These are phyloP conservation scores for Maudiozyma bulderi DNA, from an alignment of 805 yeast genomes.

Conservation along the genomic window DNA sequence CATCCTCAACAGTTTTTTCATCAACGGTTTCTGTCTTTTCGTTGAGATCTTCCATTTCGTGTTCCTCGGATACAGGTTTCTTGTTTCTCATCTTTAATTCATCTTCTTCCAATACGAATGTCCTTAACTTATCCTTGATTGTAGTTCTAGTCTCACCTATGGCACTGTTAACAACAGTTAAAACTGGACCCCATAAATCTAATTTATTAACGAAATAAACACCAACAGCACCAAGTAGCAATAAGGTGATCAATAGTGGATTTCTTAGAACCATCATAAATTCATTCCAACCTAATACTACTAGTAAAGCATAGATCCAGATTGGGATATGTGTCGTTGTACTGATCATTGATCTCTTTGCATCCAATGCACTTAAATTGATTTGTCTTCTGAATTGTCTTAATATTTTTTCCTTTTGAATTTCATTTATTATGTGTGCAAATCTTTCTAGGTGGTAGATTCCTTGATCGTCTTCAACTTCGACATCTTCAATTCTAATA, in stretches of 20 bases:
- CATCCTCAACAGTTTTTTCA: neutral
- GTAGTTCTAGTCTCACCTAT: constrained; percentile 46
- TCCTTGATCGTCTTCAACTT: constrained; percentile 33
- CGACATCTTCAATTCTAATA: constrained; percentile 30
- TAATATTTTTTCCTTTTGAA: constrained; percentile 48
- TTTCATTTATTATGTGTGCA: constrained; percentile 46
- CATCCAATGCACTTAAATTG: constrained; percentile 74
- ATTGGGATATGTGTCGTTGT: constrained; percentile 74
- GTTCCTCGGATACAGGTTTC: neutral
- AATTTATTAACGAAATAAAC: constrained; percentile 58
- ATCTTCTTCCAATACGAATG: constrained; percentile 45
- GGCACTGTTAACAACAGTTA: constrained; percentile 48
- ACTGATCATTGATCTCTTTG: constrained; percentile 76
- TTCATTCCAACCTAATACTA: constrained; percentile 91
- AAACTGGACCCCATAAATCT: constrained; percentile 69
- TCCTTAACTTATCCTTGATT: constrained; percentile 49
- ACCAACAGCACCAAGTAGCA: constrained; percentile 49
- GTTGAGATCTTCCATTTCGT: neutral
- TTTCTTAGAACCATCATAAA: constrained; percentile 78
- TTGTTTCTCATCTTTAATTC: constrained; percentile 7
- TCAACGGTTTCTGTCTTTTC: neutral
- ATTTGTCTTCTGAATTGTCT: constrained; percentile 61
- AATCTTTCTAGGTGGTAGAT: constrained; percentile 37
- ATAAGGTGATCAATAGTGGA: constrained; percentile 66
- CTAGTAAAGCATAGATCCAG: constrained; percentile 63